phyloP scores from a whole-genome alignment of 148 eudicot species.

The Heliosperma pusillum region DNA sequence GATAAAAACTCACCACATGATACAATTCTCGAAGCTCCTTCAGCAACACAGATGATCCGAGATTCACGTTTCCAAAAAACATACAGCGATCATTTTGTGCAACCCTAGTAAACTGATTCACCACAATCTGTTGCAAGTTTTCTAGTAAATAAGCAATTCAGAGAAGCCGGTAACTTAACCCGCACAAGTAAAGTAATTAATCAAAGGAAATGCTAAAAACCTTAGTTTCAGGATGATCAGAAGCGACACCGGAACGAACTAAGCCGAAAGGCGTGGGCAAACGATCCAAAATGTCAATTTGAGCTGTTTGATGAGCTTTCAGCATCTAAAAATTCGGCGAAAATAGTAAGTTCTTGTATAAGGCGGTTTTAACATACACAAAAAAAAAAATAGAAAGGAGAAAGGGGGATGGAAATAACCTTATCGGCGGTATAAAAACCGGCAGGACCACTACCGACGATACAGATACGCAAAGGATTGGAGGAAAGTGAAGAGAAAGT shows the following conservation, averaged over 20 bases:
- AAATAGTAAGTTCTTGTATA: too few relatives aligned
- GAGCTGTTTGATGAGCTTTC: conserved; percentile 67
- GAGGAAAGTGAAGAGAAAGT: conserved; percentile 45
- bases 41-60: conserved; percentile 75
- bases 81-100: conserved; percentile 65
- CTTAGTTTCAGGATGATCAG: conserved; percentile 98
- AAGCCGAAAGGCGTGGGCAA: conserved; percentile 89
- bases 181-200: background rate
- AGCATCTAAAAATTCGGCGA: conserved; percentile 54
- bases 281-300: conserved; percentile 88
- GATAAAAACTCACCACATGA: background rate
- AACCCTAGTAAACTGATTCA: conserved; percentile 78
- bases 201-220: conserved; percentile 22
- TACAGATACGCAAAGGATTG: conserved; percentile 63
- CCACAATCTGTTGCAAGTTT: conserved; percentile 3
- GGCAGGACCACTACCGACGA: conserved; percentile 95
- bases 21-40: conserved; percentile 78
- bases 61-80: conserved; percentile 81
- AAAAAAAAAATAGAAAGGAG: background rate
- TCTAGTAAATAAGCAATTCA: background rate
- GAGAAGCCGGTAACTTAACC: too few relatives aligned
- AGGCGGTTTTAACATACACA: too few relatives aligned
- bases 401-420: conserved; percentile 28
- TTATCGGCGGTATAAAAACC: conserved; percentile 92
- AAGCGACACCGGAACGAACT: conserved; percentile 91